Conservation (phyloP, 179 eudicot genomes). For the Camellia oleifera region DNA sequence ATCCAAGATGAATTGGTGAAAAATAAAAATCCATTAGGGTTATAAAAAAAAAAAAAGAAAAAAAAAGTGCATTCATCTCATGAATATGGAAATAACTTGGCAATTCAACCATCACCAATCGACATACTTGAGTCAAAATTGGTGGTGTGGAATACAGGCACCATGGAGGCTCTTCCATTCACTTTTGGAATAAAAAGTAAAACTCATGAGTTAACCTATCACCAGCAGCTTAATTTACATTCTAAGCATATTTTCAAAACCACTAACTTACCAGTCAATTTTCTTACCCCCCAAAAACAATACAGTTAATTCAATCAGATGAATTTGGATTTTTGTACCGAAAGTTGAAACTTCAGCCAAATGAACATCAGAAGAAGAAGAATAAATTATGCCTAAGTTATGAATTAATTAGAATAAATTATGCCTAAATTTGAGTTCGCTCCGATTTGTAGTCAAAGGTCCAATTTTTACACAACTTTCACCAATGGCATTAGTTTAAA, state of each 20-base stretch:
- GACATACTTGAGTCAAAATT: not conserved
- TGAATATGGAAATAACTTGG: not conserved
- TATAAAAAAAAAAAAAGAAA: not conserved
- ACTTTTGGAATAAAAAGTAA: not conserved
- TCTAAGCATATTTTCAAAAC: not conserved
- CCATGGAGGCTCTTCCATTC: not conserved
- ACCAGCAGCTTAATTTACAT: not conserved
- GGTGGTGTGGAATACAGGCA: not conserved
- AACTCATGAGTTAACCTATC: not conserved
- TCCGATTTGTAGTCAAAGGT: not conserved
- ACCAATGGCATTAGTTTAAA: no score
- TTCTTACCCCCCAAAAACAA: no score
- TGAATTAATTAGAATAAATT: not conserved
- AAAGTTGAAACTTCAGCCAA: slow-evolving; percentile 2
- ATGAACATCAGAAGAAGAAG: not conserved
- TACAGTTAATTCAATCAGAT: slow-evolving; percentile 1
- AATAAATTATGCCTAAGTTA: not conserved
- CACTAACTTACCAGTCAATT: not conserved
- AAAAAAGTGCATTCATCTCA: not conserved
- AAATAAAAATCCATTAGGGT: not conserved
- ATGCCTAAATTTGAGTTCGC: not conserved
- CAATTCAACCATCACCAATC: not conserved
- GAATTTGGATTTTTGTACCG: not conserved
- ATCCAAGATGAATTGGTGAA: not conserved
- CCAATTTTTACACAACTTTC: not conserved